Percentiles rank a stretch among this genome's conserved stretches.
Evolutionary conservation across 2,329 filamentous ascomycete genomes (phyloP).

Genomic region (Trichoderma aggressivum): DNA sequence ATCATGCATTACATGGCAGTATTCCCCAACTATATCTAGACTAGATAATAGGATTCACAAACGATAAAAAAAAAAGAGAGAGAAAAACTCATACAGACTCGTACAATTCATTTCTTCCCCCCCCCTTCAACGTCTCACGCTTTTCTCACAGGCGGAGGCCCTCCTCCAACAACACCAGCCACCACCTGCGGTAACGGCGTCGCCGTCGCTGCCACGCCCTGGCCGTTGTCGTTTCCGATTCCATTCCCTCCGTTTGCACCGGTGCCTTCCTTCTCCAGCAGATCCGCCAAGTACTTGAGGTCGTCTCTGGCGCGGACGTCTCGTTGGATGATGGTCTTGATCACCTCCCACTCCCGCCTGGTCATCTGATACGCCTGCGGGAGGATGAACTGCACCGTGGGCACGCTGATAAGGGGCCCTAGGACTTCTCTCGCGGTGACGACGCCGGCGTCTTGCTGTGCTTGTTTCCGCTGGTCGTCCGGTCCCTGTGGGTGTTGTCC

Average conservation of each 20-base stretch:
- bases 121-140: not conserved
- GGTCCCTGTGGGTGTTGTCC: slow-evolving; percentile 23
- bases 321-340: slow-evolving; percentile 63
- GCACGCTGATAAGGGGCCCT: slow-evolving; percentile 58
- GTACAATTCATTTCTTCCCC: not conserved
- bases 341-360: slow-evolving; percentile 69
- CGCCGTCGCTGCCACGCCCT: not conserved
- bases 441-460: slow-evolving; percentile 53
- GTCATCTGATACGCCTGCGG: slow-evolving; percentile 66
- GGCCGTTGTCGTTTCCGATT: not conserved
- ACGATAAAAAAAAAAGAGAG: not conserved
- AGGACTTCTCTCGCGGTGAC: slow-evolving; percentile 60
- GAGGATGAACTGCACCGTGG: slow-evolving; percentile 66
- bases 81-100: slow-evolving; percentile 5
- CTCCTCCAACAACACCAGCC: not conserved
- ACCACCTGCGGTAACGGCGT: not conserved
- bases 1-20: slow-evolving; percentile 14
- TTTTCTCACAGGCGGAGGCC: not conserved
- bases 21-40: slow-evolving; percentile 2
- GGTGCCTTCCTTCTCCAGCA: slow-evolving; percentile 50
- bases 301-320: slow-evolving; percentile 65
- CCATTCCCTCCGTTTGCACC: not conserved
- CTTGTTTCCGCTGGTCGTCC: slow-evolving; percentile 38
- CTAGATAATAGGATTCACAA: not conserved
- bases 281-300: slow-evolving; percentile 51